Evolutionary conservation across 1,139 yeast species (phyloP).

Genomic region (Yamadazyma dendronema): DNA sequence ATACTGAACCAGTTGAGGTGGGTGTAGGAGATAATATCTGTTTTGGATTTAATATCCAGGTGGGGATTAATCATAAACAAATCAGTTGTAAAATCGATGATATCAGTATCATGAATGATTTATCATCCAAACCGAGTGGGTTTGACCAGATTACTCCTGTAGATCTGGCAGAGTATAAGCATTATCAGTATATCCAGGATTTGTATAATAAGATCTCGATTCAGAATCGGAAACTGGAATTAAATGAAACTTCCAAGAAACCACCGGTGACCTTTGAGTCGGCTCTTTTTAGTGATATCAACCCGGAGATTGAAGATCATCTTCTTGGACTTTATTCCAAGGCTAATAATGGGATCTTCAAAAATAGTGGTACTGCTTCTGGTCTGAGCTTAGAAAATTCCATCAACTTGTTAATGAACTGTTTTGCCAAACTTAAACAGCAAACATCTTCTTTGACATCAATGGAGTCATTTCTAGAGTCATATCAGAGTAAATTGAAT

Average conservation of each 20-base stretch:
- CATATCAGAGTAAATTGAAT: constrained; percentile 27
- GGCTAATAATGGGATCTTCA: constrained; percentile 60
- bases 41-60: constrained; percentile 88
- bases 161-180: constrained; percentile 36
- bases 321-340: constrained; percentile 56
- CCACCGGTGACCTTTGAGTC: constrained; percentile 52
- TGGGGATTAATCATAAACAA: constrained; percentile 78
- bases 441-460: constrained; percentile 34
- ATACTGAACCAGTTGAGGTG: constrained; percentile 62
- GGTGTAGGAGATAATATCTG: constrained; percentile 78
- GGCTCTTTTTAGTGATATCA: constrained; percentile 77
- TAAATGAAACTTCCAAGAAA: constrained; percentile 5
- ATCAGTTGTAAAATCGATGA: constrained; percentile 80
- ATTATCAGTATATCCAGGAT: constrained; percentile 44
- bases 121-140: constrained; percentile 14
- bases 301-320: constrained; percentile 59
- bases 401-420: constrained; percentile 27
- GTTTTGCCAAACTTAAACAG: constrained; percentile 34
- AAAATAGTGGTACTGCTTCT: constrained; percentile 58
- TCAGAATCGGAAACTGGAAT: constrained; percentile 3
- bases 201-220: constrained; percentile 21
- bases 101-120: constrained; percentile 55
- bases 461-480: constrained; percentile 28
- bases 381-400: constrained; percentile 49
- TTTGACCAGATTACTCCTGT: constrained; percentile 11